A percentile compares a stretch with the other conserved stretches of the same genome.
These are phyloP conservation scores for Metschnikowia gelsemii DNA, from an alignment of 805 yeast species.

Conservation along the genomic window DNA sequence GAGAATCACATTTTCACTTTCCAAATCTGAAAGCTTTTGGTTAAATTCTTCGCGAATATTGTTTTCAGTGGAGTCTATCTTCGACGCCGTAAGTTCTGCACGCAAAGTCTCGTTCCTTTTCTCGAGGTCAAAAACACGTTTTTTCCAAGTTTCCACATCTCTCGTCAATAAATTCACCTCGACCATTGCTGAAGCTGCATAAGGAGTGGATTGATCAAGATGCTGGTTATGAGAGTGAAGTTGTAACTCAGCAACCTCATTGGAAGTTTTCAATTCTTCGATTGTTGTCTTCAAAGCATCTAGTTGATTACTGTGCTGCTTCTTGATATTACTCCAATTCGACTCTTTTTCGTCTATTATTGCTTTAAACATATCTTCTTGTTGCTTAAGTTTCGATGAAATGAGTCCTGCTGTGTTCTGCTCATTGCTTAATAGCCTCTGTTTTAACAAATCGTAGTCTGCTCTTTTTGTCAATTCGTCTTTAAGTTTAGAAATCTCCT, in stretches of 20 bases:
- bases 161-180: conserved; percentile 67
- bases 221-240: conserved; percentile 48
- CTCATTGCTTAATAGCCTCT: conserved; percentile 59
- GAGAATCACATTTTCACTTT: conserved; percentile 66
- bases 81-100: conserved; percentile 57
- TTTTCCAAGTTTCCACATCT: conserved; percentile 71
- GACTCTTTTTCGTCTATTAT: conserved; percentile 69
- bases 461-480: conserved; percentile 63
- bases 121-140: conserved; percentile 68
- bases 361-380: conserved; percentile 70
- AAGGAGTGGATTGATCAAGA: conserved; percentile 30
- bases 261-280: conserved; percentile 61
- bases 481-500: conserved; percentile 50
- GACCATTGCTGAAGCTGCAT: conserved; percentile 40
- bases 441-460: conserved; percentile 76
- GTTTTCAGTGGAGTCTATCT: conserved; percentile 46
- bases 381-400: conserved; percentile 56
- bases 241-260: conserved; percentile 64
- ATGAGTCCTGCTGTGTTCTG: conserved; percentile 56
- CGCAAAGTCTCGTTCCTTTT: conserved; percentile 74
- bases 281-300: conserved; percentile 53
- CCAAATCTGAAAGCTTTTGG: conserved; percentile 53
- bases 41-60: conserved; percentile 40
- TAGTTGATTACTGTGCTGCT: conserved; percentile 49
- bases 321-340: conserved; percentile 63